Base-by-base conservation (phyloP, 1,284 basidiomycete genomes). In the Inonotus hispidus region DNA sequence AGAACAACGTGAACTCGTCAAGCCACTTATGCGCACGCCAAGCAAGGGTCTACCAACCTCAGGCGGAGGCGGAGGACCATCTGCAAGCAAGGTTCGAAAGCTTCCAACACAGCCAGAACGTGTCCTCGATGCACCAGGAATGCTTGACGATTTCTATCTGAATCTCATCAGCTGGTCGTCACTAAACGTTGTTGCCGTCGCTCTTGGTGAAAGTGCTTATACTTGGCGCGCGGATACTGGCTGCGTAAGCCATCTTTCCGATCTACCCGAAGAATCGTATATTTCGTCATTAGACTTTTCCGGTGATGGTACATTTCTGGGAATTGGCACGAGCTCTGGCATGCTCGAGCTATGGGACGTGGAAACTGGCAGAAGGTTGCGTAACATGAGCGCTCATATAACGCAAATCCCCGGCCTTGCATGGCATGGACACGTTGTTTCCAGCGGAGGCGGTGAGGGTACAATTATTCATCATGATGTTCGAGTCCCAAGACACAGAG, bases 301-400 rank as follows among this genome's bases (percentile, higher is more conserved):
- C 13, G 85, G 84, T 23, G 93, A 97, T 69, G 95, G 94, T 0
- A 81, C 83, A 16, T 94, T 91, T 74, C 81, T 99, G 13, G 95
- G 92, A 2, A 79, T 98, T 29, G 95, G 95, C 0, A 77, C 89
- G 27, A 92, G 93, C 3, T 83, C 81, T 0, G 96, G 96, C 0
- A 87, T 90, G 19, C 90, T 98, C 35, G 94, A 98, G 74, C 84
- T 99, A n/a, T 98, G 95, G 92, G 96, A 98, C 69, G 85, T 92
- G 0, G 90, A 93, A 68, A 79, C 84, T 0, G 84, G 84, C 4
- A 84, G 85, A 69, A 91, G 92, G 67, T 78, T 98, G 63, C 82
- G 96, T 6, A 94, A 92, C 14, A 97, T 98, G 95, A 68, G 71
- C 1, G 93, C 93, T 0, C 93, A 94, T 70, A 80, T 87, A 60